Evolutionary conservation across 257 asterid genomes (phyloP).

Genomic region (Nyctanthes arbortristis): DNA sequence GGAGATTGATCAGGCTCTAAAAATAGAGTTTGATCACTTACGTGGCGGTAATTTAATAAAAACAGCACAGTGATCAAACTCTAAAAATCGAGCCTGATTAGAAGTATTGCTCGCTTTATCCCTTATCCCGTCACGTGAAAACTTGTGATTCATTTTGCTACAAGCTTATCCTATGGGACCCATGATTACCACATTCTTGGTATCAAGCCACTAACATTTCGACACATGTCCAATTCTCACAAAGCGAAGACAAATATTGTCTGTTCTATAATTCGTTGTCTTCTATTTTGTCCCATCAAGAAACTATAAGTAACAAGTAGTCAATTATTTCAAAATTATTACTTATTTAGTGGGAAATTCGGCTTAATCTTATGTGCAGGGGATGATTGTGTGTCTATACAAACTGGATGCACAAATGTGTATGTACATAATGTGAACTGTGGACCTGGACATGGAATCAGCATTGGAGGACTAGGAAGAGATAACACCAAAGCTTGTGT

Average conservation of each 20-base stretch:
- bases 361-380: constrained; percentile 43
- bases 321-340: background rate
- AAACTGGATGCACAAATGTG: constrained; percentile 79
- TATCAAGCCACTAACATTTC: constrained; percentile 17
- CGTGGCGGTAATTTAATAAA: no score
- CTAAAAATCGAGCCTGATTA: no score
- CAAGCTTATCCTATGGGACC: constrained; percentile 37
- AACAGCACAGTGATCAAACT: no score
- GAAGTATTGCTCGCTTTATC: no score
- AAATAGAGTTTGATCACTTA: no score
- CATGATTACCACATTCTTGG: constrained; percentile 27
- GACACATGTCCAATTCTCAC: constrained; percentile 40
- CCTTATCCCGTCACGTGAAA: no score
- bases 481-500: constrained; percentile 84
- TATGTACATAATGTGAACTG: constrained; percentile 68
- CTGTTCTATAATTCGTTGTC: background rate
- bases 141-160: constrained; percentile 26
- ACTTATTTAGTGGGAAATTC: background rate
- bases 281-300: background rate
- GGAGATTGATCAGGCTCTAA: no score
- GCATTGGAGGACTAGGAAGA: constrained; percentile 87
- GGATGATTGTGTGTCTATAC: constrained; percentile 87
- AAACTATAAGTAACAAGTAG: background rate
- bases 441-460: constrained; percentile 97
- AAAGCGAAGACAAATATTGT: background rate